Conservation (phyloP, 2,329 filamentous ascomycete genomes). For the Arthrobotrys sinensis region DNA sequence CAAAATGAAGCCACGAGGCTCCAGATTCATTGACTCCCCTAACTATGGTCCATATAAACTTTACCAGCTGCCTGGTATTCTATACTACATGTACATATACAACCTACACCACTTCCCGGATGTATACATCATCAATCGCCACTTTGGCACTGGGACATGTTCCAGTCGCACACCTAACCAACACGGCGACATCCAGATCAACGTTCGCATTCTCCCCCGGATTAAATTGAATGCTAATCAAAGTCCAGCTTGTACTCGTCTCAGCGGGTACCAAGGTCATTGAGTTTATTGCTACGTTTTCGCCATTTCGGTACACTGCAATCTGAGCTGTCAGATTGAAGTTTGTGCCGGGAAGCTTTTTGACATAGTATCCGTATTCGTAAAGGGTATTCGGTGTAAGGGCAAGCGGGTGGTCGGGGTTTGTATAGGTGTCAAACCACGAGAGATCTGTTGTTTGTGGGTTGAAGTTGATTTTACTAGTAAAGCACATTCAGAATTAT, state of each 20-base stretch:
- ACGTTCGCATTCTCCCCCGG: conserved; percentile 32
- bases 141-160: conserved; percentile 20
- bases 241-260: conserved; percentile 28
- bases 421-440: conserved; percentile 31
- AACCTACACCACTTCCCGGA: conserved; percentile 16
- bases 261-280: conserved; percentile 4
- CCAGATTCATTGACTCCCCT: too few species aligned
- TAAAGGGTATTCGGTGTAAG: conserved; percentile 18
- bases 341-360: conserved; percentile 7
- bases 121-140: conserved; percentile 29
- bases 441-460: conserved; percentile 19
- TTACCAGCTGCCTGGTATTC: neutral
- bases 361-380: conserved; percentile 36
- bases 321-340: conserved; percentile 38
- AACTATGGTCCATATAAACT: too few species aligned
- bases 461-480: conserved; percentile 31
- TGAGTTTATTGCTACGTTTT: conserved; percentile 30
- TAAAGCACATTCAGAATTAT: neutral
- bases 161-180: conserved; percentile 21
- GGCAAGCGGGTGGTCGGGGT: conserved; percentile 15
- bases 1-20: too few species aligned
- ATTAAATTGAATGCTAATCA: conserved; percentile 35
- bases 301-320: conserved; percentile 30
- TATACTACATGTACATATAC: neutral
- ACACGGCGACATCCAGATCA: conserved; percentile 24